Conservation (phyloP, 208 protist genomes). For the Leishmania major region DNA sequence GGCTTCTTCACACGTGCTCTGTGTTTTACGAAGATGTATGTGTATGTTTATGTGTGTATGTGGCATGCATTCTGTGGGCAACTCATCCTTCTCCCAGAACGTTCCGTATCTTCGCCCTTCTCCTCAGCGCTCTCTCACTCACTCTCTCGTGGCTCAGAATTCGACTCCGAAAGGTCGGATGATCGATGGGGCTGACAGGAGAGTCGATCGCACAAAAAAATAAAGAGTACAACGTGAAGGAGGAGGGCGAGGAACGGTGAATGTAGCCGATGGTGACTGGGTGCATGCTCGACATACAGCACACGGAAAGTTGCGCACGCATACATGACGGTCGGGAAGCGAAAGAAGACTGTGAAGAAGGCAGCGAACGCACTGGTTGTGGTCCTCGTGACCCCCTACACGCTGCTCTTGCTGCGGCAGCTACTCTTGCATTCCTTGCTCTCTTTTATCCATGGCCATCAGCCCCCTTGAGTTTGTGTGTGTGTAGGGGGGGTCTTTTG, state of each 20-base stretch:
- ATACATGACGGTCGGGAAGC: too few relatives aligned
- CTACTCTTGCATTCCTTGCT: too few relatives aligned
- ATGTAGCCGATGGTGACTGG: neutral
- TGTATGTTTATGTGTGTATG: neutral
- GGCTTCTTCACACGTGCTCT: neutral
- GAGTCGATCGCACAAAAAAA: neutral
- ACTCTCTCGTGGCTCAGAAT: neutral
- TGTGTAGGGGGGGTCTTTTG: neutral
- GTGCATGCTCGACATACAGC: neutral
- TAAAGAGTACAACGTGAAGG: neutral
- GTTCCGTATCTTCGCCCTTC: too few relatives aligned
- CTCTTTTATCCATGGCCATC: too few relatives aligned
- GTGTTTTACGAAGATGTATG: neutral
- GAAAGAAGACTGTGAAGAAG: neutral
- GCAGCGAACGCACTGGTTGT: neutral
- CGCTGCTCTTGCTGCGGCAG: too few relatives aligned
- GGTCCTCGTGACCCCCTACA: neutral
- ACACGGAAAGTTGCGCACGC: neutral
- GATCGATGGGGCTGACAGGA: neutral
- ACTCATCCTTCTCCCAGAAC: neutral
- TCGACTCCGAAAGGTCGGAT: neutral
- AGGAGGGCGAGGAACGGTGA: neutral
- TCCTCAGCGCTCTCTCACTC: neutral
- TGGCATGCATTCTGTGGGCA: neutral
- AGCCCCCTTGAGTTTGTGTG: too few relatives aligned